Evolutionary conservation across 805 yeast species (phyloP).

Genomic region (Candida qinlingensis): DNA sequence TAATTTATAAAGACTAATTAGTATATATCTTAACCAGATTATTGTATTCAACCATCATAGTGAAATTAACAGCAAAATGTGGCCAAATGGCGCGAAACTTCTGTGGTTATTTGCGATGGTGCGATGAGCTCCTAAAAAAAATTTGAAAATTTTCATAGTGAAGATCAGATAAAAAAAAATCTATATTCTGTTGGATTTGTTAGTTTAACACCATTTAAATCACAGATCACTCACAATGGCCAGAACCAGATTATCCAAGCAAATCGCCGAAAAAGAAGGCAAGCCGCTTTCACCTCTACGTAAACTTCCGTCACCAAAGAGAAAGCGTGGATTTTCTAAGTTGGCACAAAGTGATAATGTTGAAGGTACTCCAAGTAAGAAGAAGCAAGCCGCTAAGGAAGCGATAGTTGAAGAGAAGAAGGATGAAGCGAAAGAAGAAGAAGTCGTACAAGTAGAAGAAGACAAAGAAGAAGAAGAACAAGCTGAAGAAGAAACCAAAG

Average conservation of each 20-base stretch:
- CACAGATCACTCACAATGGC: background rate
- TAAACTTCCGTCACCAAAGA: slow-evolving; percentile 6
- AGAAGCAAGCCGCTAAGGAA: slow-evolving; percentile 14
- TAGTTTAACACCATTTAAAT: too few relatives aligned
- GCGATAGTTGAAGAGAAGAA: slow-evolving; percentile 23
- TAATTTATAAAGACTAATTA: background rate
- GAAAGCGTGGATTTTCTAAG: slow-evolving; percentile 6
- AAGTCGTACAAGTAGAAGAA: background rate
- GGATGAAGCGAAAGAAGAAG: slow-evolving; percentile 12
- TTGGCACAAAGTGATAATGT: background rate
- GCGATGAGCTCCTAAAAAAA: background rate
- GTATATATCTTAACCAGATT: too few relatives aligned
- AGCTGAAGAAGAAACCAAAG: slow-evolving; percentile 10
- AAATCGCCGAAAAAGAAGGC: slow-evolving; percentile 6
- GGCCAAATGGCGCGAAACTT: too few relatives aligned
- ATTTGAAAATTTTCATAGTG: background rate
- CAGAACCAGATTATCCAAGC: slow-evolving; percentile 5
- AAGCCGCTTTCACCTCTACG: slow-evolving; percentile 5
- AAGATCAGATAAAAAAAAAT: background rate
- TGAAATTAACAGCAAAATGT: background rate
- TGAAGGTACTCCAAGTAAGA: background rate
- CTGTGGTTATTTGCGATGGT: background rate
- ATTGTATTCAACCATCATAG: background rate
- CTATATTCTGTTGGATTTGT: too few relatives aligned
- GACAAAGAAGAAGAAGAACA: slow-evolving; percentile 5